A percentile compares a stretch with the other conserved stretches of the same genome.
Evolutionary conservation across 1,284 basidiomycete species (phyloP).

Genomic region (Boletus holoroseus): DNA sequence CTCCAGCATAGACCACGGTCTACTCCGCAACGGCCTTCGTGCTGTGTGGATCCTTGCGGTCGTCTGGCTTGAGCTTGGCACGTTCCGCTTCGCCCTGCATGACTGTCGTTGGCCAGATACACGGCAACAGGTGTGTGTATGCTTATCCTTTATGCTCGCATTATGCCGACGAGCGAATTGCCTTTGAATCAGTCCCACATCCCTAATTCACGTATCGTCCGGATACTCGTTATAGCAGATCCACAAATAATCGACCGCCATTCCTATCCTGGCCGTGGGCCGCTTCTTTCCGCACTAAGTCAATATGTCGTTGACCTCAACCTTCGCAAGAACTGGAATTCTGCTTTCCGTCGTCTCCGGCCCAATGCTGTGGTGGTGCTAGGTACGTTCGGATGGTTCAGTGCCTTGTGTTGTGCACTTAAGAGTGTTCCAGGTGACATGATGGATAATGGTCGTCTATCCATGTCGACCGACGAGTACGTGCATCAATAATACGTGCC

Average conservation of each 20-base stretch:
- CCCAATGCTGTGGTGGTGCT: conserved; percentile 76
- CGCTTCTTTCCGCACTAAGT: conserved; percentile 40
- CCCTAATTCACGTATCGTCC: conserved; percentile 38
- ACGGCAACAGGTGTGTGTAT: conserved; percentile 17
- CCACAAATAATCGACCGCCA: conserved; percentile 64
- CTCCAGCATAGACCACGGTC: not conserved
- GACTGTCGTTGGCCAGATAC: conserved; percentile 29
- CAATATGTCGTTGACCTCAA: conserved; percentile 62
- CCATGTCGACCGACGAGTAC: conserved; percentile 60
- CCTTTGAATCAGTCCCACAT: conserved; percentile 15
- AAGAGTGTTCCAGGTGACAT: conserved; percentile 48
- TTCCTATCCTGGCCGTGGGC: conserved; percentile 39
- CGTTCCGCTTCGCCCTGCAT: conserved; percentile 21
- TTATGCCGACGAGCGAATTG: not conserved
- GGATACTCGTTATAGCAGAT: conserved; percentile 72
- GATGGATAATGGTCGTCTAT: conserved; percentile 67
- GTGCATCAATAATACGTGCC: conserved; percentile 28
- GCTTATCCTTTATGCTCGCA: not conserved
- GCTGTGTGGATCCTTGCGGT: conserved; percentile 26
- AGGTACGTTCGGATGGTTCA: conserved; percentile 71
- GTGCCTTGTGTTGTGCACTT: not conserved
- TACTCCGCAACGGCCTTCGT: conserved; percentile 19
- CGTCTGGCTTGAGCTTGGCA: conserved; percentile 30
- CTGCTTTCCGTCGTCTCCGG: conserved; percentile 47
- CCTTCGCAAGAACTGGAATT: conserved; percentile 72